These are phyloP conservation scores for Fusarium sp. DNA, from an alignment of 2,329 filamentous ascomycete genomes.

Conservation along the genomic window DNA sequence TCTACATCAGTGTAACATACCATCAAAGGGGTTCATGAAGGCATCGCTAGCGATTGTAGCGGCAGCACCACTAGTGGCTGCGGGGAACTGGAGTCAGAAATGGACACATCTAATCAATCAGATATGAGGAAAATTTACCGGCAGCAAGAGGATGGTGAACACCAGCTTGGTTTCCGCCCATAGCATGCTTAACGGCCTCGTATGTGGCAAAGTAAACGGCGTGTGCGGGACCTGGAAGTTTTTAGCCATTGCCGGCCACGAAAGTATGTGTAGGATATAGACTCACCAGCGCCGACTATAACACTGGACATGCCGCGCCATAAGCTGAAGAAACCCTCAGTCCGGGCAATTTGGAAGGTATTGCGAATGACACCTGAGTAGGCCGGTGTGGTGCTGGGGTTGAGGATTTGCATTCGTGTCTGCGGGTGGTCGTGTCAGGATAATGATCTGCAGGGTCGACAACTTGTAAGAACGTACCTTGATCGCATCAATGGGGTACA, in stretches of 20 bases:
- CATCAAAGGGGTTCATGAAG: slow-evolving; percentile 99
- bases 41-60: slow-evolving; percentile 98
- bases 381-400: slow-evolving; percentile 78
- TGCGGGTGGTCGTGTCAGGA: slow-evolving; percentile 51
- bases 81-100: slow-evolving; percentile 21
- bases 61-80: slow-evolving; percentile 90
- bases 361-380: slow-evolving; percentile 93
- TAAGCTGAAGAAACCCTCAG: slow-evolving; percentile 87
- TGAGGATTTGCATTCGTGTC: slow-evolving; percentile 98
- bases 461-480: slow-evolving; percentile 68
- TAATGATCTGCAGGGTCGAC: slow-evolving; percentile 7
- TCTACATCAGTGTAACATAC: slow-evolving; percentile 59
- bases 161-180: slow-evolving; percentile 88
- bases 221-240: slow-evolving; percentile 82
- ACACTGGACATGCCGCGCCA: slow-evolving; percentile 98
- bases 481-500: slow-evolving; percentile 98
- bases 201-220: slow-evolving; percentile 99
- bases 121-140: slow-evolving; percentile 61
- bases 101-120: neutral
- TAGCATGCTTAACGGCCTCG: slow-evolving; percentile 93
- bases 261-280: slow-evolving; percentile 26
- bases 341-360: slow-evolving; percentile 87
- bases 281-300: slow-evolving; percentile 87
- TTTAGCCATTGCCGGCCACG: slow-evolving; percentile 17
- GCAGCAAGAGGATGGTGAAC: slow-evolving; percentile 93